Evolutionary conservation across 2,329 filamentous ascomycete genomes (phyloP), one percentile per base, ranked within the genome.

Genomic region (Aspergillus texensis): DNA sequence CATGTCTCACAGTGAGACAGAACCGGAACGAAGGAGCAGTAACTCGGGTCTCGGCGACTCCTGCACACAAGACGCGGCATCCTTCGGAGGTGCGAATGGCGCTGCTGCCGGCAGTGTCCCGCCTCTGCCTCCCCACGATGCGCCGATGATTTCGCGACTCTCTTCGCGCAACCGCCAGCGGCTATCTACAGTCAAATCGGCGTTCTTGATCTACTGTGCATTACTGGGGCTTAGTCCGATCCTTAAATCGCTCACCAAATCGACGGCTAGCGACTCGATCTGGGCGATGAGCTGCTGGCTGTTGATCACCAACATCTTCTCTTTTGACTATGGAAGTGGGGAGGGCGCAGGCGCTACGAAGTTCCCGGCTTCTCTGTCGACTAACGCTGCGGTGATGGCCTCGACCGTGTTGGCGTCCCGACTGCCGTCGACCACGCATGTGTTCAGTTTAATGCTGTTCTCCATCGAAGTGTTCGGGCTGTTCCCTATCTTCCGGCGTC

Each of bases 201-300:
- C 94, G 0, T 83, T 96, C 43, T 85, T 98, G 57, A 98, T 98
- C 72, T 97, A 96, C 80, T 96, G 91, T 70, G 94, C 93, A 4
- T 85, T 99, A 16, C 87, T 98, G 4, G 95, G 94, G 12, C 85
- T 99, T 4, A 96, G 92, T 48, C 95, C 95, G 0, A 98, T 99
- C 67, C 88, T 99, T 65, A 97, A 97, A 78, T 97, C 94, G 1
- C 86, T 99, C n/a, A 99, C 95, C 0, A 87, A 87, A 57, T 97
- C 94, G 6, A 98, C 94, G 5, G 94, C 92, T 9, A 91, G 88
- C 61, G 95, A 99, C 83, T 95, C 91, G 50, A 99, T 99, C 75
- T 99, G 95, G 95, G 93, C 95, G 62, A 91, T 99, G 83, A 95
- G 92, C 57, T 94, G 92, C 73, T 95, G 93, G 89, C 85, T 99